Conservation (phyloP, 805 yeast genomes). For the Komagataella pseudopastoris region DNA sequence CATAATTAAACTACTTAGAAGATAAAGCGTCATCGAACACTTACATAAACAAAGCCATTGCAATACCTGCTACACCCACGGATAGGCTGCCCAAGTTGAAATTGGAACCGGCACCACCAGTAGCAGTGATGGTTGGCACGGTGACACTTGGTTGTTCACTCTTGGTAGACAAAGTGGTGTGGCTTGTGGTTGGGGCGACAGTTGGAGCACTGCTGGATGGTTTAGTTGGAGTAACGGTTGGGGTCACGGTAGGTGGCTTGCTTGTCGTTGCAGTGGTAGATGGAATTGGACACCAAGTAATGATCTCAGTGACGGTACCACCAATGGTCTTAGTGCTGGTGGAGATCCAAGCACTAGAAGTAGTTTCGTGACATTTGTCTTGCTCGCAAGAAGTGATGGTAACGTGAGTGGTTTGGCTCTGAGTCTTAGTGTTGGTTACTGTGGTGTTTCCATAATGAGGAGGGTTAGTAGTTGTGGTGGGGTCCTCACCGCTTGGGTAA, state of each 20-base stretch:
- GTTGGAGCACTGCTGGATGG: neutral
- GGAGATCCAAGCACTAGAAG: neutral
- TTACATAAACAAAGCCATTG: neutral
- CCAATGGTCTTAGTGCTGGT: neutral
- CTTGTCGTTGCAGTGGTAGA: neutral
- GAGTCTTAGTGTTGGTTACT: neutral
- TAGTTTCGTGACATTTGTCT: neutral
- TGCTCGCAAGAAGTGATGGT: neutral
- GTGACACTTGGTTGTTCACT: neutral
- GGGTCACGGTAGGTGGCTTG: neutral
- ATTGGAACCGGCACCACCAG: neutral
- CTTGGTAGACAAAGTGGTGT: neutral
- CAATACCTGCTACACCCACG: neutral
- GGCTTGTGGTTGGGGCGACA: neutral
- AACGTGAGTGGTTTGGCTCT: neutral
- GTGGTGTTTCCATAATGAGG: neutral
- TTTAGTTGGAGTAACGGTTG: neutral
- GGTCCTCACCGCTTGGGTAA: neutral
- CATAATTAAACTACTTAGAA: too few species aligned
- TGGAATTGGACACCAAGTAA: neutral
- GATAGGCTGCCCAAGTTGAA: neutral
- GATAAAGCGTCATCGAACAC: neutral
- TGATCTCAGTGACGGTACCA: neutral
- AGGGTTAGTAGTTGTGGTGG: neutral
- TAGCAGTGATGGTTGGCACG: neutral